phyloP scores from a whole-genome alignment of 1,284 basidiomycete genomes.

The Grifola frondosa region DNA sequence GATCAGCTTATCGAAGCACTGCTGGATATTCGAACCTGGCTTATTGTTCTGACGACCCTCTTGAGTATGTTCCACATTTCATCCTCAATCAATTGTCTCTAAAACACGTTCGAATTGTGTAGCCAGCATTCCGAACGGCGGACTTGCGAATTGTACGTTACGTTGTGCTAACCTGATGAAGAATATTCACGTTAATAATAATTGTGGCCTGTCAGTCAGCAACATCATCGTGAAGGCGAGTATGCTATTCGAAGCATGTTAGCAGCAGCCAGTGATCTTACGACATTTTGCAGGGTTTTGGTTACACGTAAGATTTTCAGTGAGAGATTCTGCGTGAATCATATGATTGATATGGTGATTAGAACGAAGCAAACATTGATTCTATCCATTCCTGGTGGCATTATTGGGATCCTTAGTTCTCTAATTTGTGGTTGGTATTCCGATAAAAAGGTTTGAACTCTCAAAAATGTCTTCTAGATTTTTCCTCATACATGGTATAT shows the following conservation, averaged over 20 bases:
- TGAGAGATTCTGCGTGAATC: too few relatives aligned
- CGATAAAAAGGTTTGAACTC: slow-evolving; percentile 64
- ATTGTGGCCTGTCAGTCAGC: slow-evolving; percentile 40
- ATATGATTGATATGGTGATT: background rate
- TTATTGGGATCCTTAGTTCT: slow-evolving; percentile 47
- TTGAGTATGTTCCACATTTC: slow-evolving; percentile 39
- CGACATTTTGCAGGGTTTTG: slow-evolving; percentile 40
- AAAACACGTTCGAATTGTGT: slow-evolving; percentile 2
- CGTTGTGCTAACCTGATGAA: too few relatives aligned
- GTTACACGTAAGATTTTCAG: slow-evolving; percentile 51
- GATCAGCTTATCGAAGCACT: slow-evolving; percentile 60
- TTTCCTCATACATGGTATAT: background rate
- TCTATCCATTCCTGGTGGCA: slow-evolving; percentile 59
- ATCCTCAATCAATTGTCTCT: background rate
- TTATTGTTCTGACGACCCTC: slow-evolving; percentile 61
- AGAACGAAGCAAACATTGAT: slow-evolving; percentile 65
- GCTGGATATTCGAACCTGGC: slow-evolving; percentile 59
- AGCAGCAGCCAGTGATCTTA: background rate
- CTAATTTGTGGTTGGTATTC: slow-evolving; percentile 63
- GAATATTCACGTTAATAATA: too few relatives aligned
- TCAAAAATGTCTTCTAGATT: background rate
- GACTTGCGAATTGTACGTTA: slow-evolving; percentile 57
- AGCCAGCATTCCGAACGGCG: slow-evolving; percentile 71
- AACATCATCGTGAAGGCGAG: slow-evolving; percentile 54
- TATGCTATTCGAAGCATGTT: background rate